Evolutionary conservation across 495 filamentous ascomycete genomes (phyloP), one percentile per base, ranked within the genome.

Genomic region (Sordaria brevicollis): DNA sequence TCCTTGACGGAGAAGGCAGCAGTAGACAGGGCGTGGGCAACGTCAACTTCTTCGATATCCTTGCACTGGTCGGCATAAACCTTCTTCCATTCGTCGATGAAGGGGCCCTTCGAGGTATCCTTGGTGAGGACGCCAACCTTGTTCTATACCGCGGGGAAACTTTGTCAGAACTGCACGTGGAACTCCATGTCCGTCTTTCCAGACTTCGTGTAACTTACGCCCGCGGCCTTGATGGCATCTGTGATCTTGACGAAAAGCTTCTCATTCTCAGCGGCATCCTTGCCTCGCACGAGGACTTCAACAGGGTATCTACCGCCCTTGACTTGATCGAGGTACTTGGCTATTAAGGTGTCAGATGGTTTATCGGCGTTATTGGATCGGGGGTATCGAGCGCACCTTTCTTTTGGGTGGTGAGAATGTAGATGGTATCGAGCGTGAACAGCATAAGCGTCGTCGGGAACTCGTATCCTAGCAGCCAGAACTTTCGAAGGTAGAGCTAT

Each of bases 391-490:
- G 19, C 79, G 70, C 76, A 95, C 94, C 93, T 89, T 99, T 99
- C 82, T 99, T 99, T 21, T 92, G 89, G 11, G 95, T 98, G 2
- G 96, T 98, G 68, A 98, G 89, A 66, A 97, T 88, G 78, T 93
- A 94, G 71, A 98, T 82, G 67, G 87, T 86, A 68, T 98, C 96
- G 66, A 88, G 87, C 10, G 96, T 97, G 74, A 98, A 86, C 57
- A 99, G 85, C 80, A 99, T 90, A 43, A 98, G 85, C 0, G 95
- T 98, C 15, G 95, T 93, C 54, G 95, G 95, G 75, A 99, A 99
- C 77, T 99, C 95, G 84, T 98, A 99, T 72, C 95, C 95, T 70
- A 99, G 87, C 65, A 99, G 86, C 95, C 95, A 99, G 82, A 97
- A 97, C 93, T 99, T 81, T 43, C n/a, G n/a, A n/a, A 62, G 21